A percentile compares a stretch with the other conserved stretches of the same genome.
phyloP scores from a whole-genome alignment of 192 early-diverging fungal genomes.

The Polychytrium aggregatum region DNA sequence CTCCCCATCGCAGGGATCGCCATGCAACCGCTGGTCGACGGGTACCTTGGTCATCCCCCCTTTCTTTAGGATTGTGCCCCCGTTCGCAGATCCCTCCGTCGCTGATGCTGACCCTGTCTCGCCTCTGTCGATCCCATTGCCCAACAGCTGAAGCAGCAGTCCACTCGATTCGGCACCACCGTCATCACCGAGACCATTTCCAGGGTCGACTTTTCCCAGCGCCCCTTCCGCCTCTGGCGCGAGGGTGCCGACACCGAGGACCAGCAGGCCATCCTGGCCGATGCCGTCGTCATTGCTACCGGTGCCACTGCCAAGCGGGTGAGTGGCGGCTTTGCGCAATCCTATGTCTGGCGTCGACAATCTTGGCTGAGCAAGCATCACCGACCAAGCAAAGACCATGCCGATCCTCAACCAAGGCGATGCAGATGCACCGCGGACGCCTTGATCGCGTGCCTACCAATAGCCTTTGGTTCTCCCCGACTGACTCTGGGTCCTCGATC shows the following conservation, averaged over 20 bases:
- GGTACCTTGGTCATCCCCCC: background rate
- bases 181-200: slow-evolving; percentile 89
- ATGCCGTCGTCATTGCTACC: slow-evolving; percentile 88
- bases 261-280: slow-evolving; percentile 59
- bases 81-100: no score
- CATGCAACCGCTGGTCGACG: no score
- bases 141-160: slow-evolving; percentile 53
- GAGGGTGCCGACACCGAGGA: slow-evolving; percentile 62
- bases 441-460: no score
- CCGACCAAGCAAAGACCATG: no score
- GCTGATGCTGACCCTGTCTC: no score
- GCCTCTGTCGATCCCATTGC: no score
- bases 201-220: slow-evolving; percentile 69
- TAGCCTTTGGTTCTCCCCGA: no score
- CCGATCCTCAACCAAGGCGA: no score
- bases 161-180: slow-evolving; percentile 72
- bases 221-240: slow-evolving; percentile 90
- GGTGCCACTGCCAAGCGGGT: slow-evolving; percentile 94
- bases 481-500: background rate
- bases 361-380: no score
- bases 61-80: background rate
- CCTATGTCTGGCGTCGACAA: no score
- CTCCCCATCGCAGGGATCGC: no score
- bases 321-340: background rate
- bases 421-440: no score